Evolutionary conservation across 371 early-diverging fungal species (phyloP).

Genomic region (Lichtheimia ornata): DNA sequence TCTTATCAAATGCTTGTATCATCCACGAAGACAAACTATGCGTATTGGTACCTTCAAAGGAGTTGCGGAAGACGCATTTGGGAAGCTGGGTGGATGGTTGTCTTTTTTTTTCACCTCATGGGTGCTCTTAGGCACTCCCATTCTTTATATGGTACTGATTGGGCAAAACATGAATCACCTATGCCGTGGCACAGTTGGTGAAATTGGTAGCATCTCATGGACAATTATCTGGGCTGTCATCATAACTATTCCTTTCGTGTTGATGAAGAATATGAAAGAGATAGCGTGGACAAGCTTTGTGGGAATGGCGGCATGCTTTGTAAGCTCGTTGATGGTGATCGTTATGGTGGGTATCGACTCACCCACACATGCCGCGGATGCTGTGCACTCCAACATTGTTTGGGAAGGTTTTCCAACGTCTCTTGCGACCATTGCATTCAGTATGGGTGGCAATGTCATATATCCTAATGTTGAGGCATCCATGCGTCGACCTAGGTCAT

Average conservation of each 20-base stretch:
- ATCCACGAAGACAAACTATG: constrained; percentile 29
- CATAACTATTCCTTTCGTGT: constrained; percentile 50
- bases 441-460: constrained; percentile 80
- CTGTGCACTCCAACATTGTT: constrained; percentile 38
- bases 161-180: constrained; percentile 52
- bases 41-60: constrained; percentile 41
- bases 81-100: constrained; percentile 38
- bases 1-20: constrained; percentile 40
- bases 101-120: constrained; percentile 59
- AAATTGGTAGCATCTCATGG: constrained; percentile 50
- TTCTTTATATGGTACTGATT: constrained; percentile 57
- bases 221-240: constrained; percentile 65
- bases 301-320: constrained; percentile 20
- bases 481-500: constrained; percentile 75
- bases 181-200: constrained; percentile 35
- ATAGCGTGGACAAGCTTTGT: constrained; percentile 63
- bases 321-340: constrained; percentile 9
- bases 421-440: constrained; percentile 69
- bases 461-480: constrained; percentile 83
- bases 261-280: constrained; percentile 61
- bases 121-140: constrained; percentile 55
- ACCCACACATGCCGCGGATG: constrained; percentile 11
- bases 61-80: constrained; percentile 37
- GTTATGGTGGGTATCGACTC: constrained; percentile 30
- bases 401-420: constrained; percentile 57